Base-by-base conservation (phyloP, 441 rosid species). In the Brassica hybrid region DNA sequence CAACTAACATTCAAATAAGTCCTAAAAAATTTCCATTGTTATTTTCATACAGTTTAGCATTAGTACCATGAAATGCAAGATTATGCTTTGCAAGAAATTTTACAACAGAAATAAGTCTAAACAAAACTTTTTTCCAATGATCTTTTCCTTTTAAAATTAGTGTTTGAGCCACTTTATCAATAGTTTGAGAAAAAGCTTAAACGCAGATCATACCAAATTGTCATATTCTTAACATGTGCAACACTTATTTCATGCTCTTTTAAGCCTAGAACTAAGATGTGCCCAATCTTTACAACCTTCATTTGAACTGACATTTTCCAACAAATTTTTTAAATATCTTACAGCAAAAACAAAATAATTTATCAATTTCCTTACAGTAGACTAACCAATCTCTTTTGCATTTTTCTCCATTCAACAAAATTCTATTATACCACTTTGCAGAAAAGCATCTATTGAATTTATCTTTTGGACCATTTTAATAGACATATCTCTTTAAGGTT, bases 51-150 rank as follows among this genome's bases (percentile, higher is more conserved):
- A 52, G 3, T 52, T 52, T 52, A 52, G 57, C 19, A 52, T 14
- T 52, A 52, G 19, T 52, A 16, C 19, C 57, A 52, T 9, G 10
- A 52, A 52, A 52, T 52, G 57, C 57, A 52, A 52, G 19, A 52
- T 14, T 52, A 52, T 52, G 57, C 57, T 52, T 52, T 52, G 57
- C 57, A 52, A 52, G 19, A 50, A n/a, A 50, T 50, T 50, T 50
- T n/a, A 50, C 56, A n/a, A 50, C 56, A 50, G 14, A 5, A 50
- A 50, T 50, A 50, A 50, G n/a, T 8, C 17, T 50, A 50, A 50
- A 50, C 56, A 45, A 45, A 13, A 45, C 7, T n/a, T n/a, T 11
- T 41, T 41, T 50, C 8, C 56, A 50, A 6, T n/a, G 18, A 50
- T 50, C 7, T 50, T 50, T 50, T 50, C 5, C 18, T 50, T 50